Percentiles rank a stretch among this genome's conserved stretches.
Conservation (phyloP, 2,329 filamentous ascomycete genomes). For the Botryotinia globosa region DNA sequence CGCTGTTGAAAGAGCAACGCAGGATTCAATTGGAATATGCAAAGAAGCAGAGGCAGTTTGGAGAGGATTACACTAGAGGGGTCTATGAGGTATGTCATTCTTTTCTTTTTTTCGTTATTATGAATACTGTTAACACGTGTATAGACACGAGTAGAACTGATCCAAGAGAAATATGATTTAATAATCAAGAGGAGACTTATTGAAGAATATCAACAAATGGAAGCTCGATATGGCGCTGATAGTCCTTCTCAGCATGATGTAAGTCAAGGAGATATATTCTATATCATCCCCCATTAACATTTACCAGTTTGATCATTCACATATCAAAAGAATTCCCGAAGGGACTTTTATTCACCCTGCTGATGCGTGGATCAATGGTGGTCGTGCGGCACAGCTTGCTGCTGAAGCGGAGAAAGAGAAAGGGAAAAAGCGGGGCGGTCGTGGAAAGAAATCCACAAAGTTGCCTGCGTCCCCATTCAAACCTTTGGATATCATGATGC, state of each 20-base stretch:
- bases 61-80: slow-evolving; percentile 25
- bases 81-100: slow-evolving; percentile 30
- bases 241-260: slow-evolving; percentile 31
- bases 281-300: slow-evolving; percentile 19
- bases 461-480: slow-evolving; percentile 14
- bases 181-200: slow-evolving; percentile 29
- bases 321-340: slow-evolving; percentile 15
- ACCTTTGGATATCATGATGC: not conserved
- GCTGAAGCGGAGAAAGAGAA: slow-evolving; percentile 20
- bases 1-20: slow-evolving; percentile 23
- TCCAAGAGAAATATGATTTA: slow-evolving; percentile 25
- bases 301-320: slow-evolving; percentile 26
- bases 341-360: slow-evolving; percentile 7
- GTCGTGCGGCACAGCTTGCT: slow-evolving; percentile 15
- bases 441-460: slow-evolving; percentile 18
- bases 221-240: slow-evolving; percentile 22
- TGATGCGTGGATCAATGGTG: slow-evolving; percentile 15
- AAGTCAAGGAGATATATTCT: slow-evolving; percentile 22
- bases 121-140: slow-evolving; percentile 19
- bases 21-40: slow-evolving; percentile 23
- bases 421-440: slow-evolving; percentile 13
- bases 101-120: not conserved
- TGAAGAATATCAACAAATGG: slow-evolving; percentile 26
- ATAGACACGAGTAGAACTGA: slow-evolving; percentile 24
- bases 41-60: slow-evolving; percentile 16